Base-by-base conservation (phyloP, 2,329 filamentous ascomycete genomes). In the Aspergillus bombycis region DNA sequence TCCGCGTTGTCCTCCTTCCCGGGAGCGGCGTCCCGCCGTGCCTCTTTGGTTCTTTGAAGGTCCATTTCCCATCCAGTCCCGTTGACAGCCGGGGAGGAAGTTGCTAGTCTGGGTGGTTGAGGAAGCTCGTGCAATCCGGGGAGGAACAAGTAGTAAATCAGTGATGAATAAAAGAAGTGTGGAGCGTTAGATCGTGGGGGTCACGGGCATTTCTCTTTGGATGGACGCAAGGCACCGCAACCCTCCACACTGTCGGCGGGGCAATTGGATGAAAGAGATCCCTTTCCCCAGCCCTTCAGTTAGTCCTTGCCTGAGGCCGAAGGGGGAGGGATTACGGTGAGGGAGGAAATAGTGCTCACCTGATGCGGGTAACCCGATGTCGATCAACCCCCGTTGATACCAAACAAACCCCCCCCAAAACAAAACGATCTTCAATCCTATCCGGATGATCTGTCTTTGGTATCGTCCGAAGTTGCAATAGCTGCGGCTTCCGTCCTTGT, bases 21-120 rank as follows among this genome's bases (percentile, higher is more conserved):
- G 60, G 70, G 71, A 60, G 72, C 65, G 62, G 72, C 65, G 62
- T 73, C 68, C 58, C 71, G 68, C 57, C 72, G 74, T 59, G 78
- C 73, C 68, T 79, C 76, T 67, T 79, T 79, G 34, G 78, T 75
- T 58, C 76, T 77, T 65, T 78, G 78, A 61, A 79, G 74, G 69
- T 79, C 76, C 78, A 80, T 80, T 58, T 66, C 28, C 64, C 67
- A 68, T 68, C 60, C 61, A 65, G 62, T 50, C 62, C 57, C 46
- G 57, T 38, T 43, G 43, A 36, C 9, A 21, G 43, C 36, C 46
- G n/a, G 21, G 50, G 7, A n/a, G 30, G 5, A 11, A 38, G 21
- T 38, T n/a, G 32, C 21, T 16, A 32, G 14, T 4, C 48, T 32
- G 56, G 55, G 52, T 32, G 48, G 43, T 28, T 14, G 50, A 60